phyloP scores from a whole-genome alignment of 495 filamentous ascomycete genomes.

The Aeminium ludgeri region DNA sequence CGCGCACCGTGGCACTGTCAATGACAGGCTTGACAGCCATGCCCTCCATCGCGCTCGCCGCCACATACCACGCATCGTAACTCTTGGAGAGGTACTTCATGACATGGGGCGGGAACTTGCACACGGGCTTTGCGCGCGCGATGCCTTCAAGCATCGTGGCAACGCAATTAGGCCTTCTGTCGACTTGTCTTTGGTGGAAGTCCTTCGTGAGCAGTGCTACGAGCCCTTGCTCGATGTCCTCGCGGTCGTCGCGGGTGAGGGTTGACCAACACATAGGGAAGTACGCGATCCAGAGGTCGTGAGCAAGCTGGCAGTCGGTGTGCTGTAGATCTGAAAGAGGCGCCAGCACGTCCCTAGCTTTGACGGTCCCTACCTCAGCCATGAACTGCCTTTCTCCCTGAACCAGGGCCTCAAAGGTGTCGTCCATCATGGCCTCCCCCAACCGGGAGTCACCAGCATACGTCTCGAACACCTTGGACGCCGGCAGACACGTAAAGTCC shows the following conservation, averaged over 20 bases:
- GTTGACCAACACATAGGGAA: conserved; percentile 92
- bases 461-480: conserved; percentile 49
- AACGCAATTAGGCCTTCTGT: conserved; percentile 86
- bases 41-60: conserved; percentile 68
- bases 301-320: conserved; percentile 57
- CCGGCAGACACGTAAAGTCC: conserved; percentile 61
- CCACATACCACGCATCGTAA: conserved; percentile 92
- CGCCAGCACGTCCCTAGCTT: conserved; percentile 70
- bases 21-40: conserved; percentile 64
- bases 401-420: conserved; percentile 66
- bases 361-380: conserved; percentile 64
- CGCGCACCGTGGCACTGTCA: conserved; percentile 65
- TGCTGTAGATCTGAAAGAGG: conserved; percentile 92
- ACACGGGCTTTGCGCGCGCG: conserved; percentile 61
- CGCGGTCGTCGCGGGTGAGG: conserved; percentile 67
- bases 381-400: conserved; percentile 64
- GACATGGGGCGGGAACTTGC: conserved; percentile 86
- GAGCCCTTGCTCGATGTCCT: conserved; percentile 79
- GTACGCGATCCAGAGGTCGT: conserved; percentile 74
- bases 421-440: conserved; percentile 57
- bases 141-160: conserved; percentile 76
- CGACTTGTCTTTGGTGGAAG: conserved; percentile 82
- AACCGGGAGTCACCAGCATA: conserved; percentile 58
- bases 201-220: conserved; percentile 80
- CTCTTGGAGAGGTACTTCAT: conserved; percentile 83